These are phyloP conservation scores for Scheffersomyces ergatensis DNA, from an alignment of 805 yeast species.

Conservation along the genomic window DNA sequence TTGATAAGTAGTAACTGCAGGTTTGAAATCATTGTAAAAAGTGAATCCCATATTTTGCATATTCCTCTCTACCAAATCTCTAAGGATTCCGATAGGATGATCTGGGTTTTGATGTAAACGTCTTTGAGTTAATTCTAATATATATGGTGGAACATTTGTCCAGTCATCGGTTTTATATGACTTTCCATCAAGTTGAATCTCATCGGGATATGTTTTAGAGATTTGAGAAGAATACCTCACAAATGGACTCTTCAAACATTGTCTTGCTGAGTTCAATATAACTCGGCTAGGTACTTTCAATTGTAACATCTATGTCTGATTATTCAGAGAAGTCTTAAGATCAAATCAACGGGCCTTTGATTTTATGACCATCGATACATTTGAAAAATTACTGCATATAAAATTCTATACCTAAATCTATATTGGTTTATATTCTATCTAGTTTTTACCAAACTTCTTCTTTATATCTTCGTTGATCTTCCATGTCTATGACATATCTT, in stretches of 20 bases:
- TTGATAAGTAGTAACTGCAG: slow-evolving; percentile 77
- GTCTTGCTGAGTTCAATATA: no score
- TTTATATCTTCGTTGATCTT: slow-evolving; percentile 61
- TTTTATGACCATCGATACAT: no score
- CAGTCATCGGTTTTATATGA: slow-evolving; percentile 63
- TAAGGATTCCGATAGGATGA: slow-evolving; percentile 89
- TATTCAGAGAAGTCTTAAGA: no score
- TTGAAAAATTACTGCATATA: neutral
- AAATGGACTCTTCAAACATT: no score
- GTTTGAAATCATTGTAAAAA: slow-evolving; percentile 74
- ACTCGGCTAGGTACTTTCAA: no score
- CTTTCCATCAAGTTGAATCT: slow-evolving; percentile 41
- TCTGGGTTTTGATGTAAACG: slow-evolving; percentile 67
- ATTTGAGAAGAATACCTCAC: neutral
- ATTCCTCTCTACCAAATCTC: slow-evolving; percentile 67
- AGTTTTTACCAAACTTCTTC: slow-evolving; percentile 81
- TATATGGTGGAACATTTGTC: slow-evolving; percentile 83
- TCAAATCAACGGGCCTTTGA: no score
- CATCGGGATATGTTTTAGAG: slow-evolving; percentile 1
- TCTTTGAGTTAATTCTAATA: slow-evolving; percentile 65
- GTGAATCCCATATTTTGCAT: slow-evolving; percentile 70
- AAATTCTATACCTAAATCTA: neutral
- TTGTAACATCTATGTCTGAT: no score
- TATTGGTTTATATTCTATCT: neutral
- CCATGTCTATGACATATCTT: slow-evolving; percentile 55